Evolutionary conservation across 2,329 filamentous ascomycete species (phyloP).

Genomic region (Alternaria metachromatica): DNA sequence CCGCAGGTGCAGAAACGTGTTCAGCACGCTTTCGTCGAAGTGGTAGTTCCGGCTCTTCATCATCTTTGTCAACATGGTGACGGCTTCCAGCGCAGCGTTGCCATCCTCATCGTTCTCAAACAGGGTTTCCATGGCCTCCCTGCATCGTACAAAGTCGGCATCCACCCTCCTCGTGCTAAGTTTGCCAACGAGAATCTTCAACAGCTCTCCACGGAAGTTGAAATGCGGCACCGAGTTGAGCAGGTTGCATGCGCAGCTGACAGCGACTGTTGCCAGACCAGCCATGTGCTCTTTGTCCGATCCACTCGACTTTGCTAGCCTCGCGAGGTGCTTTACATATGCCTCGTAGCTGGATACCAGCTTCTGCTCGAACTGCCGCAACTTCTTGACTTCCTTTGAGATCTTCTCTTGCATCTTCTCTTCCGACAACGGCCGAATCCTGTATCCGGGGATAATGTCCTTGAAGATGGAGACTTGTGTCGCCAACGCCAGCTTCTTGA

Average conservation of each 20-base stretch:
- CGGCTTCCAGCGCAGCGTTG: conserved; percentile 83
- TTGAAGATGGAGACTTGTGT: conserved; percentile 92
- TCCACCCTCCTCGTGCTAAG: conserved; percentile 76
- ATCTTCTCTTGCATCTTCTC: conserved; percentile 78
- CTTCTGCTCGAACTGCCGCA: conserved; percentile 86
- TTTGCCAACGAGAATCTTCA: conserved; percentile 86
- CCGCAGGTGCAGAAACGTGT: conserved; percentile 88
- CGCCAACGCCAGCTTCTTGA: conserved; percentile 85
- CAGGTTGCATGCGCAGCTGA: conserved; percentile 84
- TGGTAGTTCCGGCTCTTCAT: conserved; percentile 86
- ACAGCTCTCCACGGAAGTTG: conserved; percentile 88
- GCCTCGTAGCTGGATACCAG: conserved; percentile 83
- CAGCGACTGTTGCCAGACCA: conserved; percentile 73
- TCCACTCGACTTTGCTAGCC: conserved; percentile 66
- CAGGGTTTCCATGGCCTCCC: conserved; percentile 78
- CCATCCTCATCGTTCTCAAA: conserved; percentile 92
- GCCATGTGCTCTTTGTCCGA: conserved; percentile 47
- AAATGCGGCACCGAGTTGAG: conserved; percentile 89
- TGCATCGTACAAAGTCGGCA: conserved; percentile 77
- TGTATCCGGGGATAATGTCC: conserved; percentile 94
- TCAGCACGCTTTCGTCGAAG: conserved; percentile 83
- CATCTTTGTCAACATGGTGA: conserved; percentile 88
- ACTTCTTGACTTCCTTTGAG: conserved; percentile 86
- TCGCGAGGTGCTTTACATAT: conserved; percentile 79
- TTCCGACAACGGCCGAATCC: conserved; percentile 82